phyloP scores from a whole-genome alignment of 176 grass and related monocot species.

The Ananas comosus region DNA sequence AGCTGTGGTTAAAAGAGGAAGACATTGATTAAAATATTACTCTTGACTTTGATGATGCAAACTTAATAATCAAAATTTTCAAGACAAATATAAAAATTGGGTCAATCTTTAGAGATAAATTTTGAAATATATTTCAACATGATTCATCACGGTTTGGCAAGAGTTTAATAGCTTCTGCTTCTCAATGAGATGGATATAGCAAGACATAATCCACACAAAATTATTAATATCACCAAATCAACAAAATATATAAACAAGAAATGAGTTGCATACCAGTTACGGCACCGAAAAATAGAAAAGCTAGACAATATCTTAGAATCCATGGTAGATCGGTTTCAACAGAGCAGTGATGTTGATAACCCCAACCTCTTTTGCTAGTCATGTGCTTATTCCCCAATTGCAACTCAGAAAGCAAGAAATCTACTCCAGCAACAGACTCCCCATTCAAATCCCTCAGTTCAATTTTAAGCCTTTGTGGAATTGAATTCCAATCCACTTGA shows the following conservation, averaged over 20 bases:
- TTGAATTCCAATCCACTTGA: conserved; percentile 61
- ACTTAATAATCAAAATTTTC: too few species aligned
- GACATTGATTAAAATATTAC: too few species aligned
- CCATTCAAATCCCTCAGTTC: conserved; percentile 61
- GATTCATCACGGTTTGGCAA: not conserved
- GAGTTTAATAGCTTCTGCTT: not conserved
- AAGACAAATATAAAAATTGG: too few species aligned
- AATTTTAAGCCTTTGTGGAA: conserved; percentile 46
- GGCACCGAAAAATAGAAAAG: conserved; percentile 38
- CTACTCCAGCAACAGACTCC: conserved; percentile 37
- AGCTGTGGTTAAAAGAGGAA: too few species aligned
- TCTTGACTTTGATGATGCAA: too few species aligned
- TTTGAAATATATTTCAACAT: not conserved
- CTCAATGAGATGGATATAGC: too few species aligned
- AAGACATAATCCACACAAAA: too few species aligned
- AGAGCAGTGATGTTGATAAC: conserved; percentile 41
- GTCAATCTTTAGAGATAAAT: not conserved
- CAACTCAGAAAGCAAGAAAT: conserved; percentile 58
- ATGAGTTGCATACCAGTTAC: conserved; percentile 40
- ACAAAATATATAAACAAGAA: not conserved
- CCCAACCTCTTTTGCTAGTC: conserved; percentile 6
- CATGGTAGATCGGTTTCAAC: conserved; percentile 59
- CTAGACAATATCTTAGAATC: conserved; percentile 38
- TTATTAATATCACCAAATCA: too few species aligned
- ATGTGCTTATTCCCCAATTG: conserved; percentile 15